Conservation (phyloP, 2,329 filamentous ascomycete genomes). For the Diaporthe eres region DNA sequence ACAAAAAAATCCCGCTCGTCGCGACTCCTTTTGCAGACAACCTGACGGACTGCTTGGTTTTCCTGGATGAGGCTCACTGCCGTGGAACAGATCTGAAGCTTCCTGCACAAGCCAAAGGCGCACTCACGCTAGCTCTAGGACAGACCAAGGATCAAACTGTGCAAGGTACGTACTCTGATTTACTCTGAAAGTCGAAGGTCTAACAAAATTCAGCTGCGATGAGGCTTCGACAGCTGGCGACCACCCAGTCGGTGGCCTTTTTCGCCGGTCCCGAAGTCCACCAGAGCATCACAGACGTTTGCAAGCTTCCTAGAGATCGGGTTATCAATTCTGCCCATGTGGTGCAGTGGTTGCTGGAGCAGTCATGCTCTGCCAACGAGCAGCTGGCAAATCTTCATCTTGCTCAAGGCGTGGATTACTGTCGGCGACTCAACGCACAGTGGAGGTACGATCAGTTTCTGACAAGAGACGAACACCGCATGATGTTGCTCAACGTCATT, state of each 20-base stretch:
- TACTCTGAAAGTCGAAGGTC: no score
- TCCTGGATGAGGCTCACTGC: constrained; percentile 73
- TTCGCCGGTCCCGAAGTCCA: constrained; percentile 73
- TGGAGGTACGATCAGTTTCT: constrained; percentile 59
- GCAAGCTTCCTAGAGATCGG: constrained; percentile 47
- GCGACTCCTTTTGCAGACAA: constrained; percentile 68
- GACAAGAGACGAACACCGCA: constrained; percentile 49
- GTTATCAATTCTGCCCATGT: constrained; percentile 56
- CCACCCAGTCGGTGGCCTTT: constrained; percentile 69
- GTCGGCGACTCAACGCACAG: constrained; percentile 66
- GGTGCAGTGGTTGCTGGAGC: constrained; percentile 73
- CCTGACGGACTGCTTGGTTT: constrained; percentile 67
- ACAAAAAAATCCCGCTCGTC: constrained; percentile 59
- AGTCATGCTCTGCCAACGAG: constrained; percentile 73
- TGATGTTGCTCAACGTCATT: constrained; percentile 59
- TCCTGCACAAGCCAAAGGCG: constrained; percentile 60
- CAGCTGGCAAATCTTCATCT: constrained; percentile 71
- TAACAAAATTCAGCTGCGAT: constrained; percentile 67
- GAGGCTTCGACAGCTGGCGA: constrained; percentile 71
- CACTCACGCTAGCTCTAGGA: constrained; percentile 68
- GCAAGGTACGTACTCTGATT: constrained; percentile 62
- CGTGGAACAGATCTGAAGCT: constrained; percentile 73
- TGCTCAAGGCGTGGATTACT: constrained; percentile 73
- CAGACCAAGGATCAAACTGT: constrained; percentile 74
- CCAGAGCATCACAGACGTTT: constrained; percentile 69